phyloP scores from a whole-genome alignment of 176 grass and related monocot genomes.

The Zoysia pacifica region DNA sequence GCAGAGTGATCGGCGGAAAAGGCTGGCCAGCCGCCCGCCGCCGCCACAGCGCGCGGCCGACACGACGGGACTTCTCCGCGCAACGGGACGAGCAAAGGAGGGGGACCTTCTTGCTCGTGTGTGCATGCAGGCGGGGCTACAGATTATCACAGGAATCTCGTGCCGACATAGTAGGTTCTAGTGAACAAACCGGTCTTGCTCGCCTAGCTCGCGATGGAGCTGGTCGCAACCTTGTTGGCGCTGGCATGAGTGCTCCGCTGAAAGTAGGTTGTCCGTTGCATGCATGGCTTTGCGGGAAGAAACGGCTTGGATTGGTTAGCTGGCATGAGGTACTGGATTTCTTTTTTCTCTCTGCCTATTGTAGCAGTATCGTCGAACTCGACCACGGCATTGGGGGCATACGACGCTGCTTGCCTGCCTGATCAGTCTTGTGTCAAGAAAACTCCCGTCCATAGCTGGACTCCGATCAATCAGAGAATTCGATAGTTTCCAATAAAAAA shows the following conservation, averaged over 20 bases:
- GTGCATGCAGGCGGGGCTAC: background rate
- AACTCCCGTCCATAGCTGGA: background rate
- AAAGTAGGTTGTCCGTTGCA: conserved; percentile 28
- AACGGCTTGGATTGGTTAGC: conserved; percentile 28
- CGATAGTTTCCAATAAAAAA: background rate
- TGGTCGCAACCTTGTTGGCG: background rate
- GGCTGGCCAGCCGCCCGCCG: background rate
- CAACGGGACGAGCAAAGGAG: background rate
- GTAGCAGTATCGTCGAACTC: background rate
- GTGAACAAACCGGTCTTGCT: conserved; percentile 38
- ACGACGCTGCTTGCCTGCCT: no score
- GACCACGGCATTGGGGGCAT: no score
- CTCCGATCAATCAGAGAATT: background rate
- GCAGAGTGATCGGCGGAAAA: background rate
- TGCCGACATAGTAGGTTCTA: conserved; percentile 42
- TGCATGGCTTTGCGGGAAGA: background rate
- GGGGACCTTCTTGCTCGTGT: background rate
- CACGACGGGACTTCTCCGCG: conserved; percentile 14
- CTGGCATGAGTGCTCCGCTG: background rate
- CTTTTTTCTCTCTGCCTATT: background rate
- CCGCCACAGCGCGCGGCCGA: background rate
- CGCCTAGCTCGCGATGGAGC: background rate
- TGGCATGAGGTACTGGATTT: background rate
- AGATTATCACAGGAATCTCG: conserved; percentile 19
- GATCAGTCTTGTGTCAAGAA: background rate